These are phyloP conservation scores for Sungouiozyma ichnusensis DNA, from an alignment of 805 yeast genomes.

Conservation along the genomic window DNA sequence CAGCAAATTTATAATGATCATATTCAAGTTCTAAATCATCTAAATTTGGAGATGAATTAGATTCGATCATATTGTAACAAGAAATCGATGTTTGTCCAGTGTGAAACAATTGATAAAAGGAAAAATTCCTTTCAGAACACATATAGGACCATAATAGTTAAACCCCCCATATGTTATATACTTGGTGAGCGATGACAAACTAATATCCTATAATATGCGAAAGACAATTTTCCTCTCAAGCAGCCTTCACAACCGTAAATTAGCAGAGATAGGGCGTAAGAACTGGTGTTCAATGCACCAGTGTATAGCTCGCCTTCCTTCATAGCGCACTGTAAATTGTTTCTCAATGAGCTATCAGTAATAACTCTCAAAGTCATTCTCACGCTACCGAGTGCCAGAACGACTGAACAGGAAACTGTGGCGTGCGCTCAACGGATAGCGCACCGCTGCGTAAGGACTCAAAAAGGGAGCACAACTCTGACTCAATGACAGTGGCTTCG, in stretches of 20 bases:
- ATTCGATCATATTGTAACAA: not conserved
- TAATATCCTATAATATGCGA: not conserved
- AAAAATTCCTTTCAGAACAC: too few species aligned
- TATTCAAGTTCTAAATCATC: constrained; percentile 24
- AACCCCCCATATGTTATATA: not conserved
- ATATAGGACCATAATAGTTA: not conserved
- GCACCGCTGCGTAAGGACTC: not conserved
- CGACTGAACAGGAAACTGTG: not conserved
- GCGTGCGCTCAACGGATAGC: not conserved
- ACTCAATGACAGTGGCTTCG: too few species aligned
- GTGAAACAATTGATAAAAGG: too few species aligned
- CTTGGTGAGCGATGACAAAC: not conserved
- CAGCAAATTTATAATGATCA: constrained; percentile 16
- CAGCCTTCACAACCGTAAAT: too few species aligned
- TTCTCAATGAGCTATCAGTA: too few species aligned
- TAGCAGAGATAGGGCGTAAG: too few species aligned
- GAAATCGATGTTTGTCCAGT: not conserved
- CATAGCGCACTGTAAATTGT: too few species aligned
- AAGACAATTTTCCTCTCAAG: constrained; percentile 3
- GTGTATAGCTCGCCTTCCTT: too few species aligned
- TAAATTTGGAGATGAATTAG: constrained; percentile 6
- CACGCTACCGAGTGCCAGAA: not conserved
- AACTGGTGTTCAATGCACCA: too few species aligned
- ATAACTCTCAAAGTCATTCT: not conserved
- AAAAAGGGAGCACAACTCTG: not conserved